A percentile compares a stretch with the other conserved stretches of the same genome.
These are phyloP conservation scores for Trichoderma sp. DNA, from an alignment of 2,329 filamentous ascomycete genomes.

Conservation along the genomic window DNA sequence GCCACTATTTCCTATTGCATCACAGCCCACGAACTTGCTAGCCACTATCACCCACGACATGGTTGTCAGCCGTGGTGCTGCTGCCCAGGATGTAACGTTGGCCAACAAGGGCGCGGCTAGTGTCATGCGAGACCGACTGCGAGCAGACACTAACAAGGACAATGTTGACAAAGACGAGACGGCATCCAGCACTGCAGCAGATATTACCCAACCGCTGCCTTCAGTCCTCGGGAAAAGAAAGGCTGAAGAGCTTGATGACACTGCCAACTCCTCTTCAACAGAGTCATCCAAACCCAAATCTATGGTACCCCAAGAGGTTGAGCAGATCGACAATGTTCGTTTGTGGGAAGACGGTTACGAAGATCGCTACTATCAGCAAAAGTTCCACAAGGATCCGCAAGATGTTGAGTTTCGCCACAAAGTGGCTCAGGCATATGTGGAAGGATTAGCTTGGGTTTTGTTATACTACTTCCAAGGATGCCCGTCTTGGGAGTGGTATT, in stretches of 20 bases:
- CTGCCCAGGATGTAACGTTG: constrained; percentile 64
- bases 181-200: constrained; percentile 21
- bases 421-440: constrained; percentile 87
- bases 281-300: constrained; percentile 51
- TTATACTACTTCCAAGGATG: constrained; percentile 98
- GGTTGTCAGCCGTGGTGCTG: constrained; percentile 69
- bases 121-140: constrained; percentile 76
- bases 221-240: constrained; percentile 73
- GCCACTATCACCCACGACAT: constrained; percentile 77
- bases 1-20: constrained; percentile 41
- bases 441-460: constrained; percentile 92
- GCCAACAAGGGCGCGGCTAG: constrained; percentile 95
- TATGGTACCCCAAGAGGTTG: constrained; percentile 53
- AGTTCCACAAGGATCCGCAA: constrained; percentile 79
- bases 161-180: constrained; percentile 21
- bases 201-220: constrained; percentile 23
- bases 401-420: constrained; percentile 84
- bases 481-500: constrained; percentile 99
- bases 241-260: constrained; percentile 63
- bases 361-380: constrained; percentile 95
- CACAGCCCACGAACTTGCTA: constrained; percentile 51
- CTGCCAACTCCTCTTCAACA: constrained; percentile 56
- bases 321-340: constrained; percentile 74
- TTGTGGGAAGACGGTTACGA: constrained; percentile 96
- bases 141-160: constrained; percentile 38